Evolutionary conservation across 179 eudicot species (phyloP).

Genomic region (Silene coronaria): DNA sequence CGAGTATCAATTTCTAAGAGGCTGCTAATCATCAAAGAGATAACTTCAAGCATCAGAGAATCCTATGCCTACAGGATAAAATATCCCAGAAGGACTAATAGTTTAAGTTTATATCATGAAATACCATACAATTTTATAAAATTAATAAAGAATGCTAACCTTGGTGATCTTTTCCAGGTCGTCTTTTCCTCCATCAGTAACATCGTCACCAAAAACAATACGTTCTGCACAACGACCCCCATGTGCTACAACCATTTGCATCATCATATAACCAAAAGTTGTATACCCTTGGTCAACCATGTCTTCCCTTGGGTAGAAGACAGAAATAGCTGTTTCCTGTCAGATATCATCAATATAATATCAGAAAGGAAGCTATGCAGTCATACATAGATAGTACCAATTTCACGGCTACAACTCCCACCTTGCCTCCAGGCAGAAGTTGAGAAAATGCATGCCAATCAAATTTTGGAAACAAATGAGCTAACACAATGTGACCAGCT

Average conservation of each 20-base stretch:
- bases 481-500: slow-evolving; percentile 88
- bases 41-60: not conserved
- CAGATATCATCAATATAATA: slow-evolving; percentile 5
- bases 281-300: slow-evolving; percentile 73
- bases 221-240: slow-evolving; percentile 96
- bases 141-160: slow-evolving; percentile 29
- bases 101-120: not conserved
- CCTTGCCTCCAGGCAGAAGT: slow-evolving; percentile 97
- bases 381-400: not conserved
- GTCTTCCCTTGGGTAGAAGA: slow-evolving; percentile 90
- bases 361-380: slow-evolving; percentile 1
- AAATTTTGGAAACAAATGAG: slow-evolving; percentile 86
- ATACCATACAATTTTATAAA: not conserved
- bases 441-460: slow-evolving; percentile 99
- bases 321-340: slow-evolving; percentile 95
- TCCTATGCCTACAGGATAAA: not conserved
- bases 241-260: slow-evolving; percentile 99
- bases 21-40: not conserved
- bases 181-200: slow-evolving; percentile 86
- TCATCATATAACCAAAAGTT: slow-evolving; percentile 90
- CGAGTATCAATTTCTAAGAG: not conserved
- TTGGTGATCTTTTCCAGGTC: slow-evolving; percentile 81
- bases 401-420: slow-evolving; percentile 20
- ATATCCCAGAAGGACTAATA: not conserved
- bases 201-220: slow-evolving; percentile 75